These are phyloP conservation scores for Cryptosporidium bovis DNA, from an alignment of 169 alveolate genomes.

Conservation along the genomic window DNA sequence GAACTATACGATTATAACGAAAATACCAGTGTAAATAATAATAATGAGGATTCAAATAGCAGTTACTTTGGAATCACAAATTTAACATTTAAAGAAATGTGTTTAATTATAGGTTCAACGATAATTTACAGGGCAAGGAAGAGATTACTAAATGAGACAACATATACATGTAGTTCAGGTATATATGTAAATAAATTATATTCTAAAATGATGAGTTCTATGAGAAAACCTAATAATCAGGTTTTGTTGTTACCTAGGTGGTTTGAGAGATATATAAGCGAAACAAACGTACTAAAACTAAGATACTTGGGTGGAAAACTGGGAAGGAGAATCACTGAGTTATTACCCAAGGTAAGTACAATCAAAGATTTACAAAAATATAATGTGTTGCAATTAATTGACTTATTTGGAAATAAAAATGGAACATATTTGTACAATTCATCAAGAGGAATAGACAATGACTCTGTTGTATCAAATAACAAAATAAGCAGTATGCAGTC, in stretches of 20 bases:
- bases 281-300: constrained; percentile 31
- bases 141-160: constrained; percentile 15
- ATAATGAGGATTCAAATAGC: not conserved
- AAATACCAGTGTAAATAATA: not conserved
- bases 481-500: constrained; percentile 34
- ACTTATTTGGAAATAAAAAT: constrained; percentile 46
- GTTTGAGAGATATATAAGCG: constrained; percentile 14
- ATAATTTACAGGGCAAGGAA: constrained; percentile 52
- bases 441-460: constrained; percentile 54
- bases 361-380: constrained; percentile 35
- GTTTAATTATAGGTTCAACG: constrained; percentile 23
- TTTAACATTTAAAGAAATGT: constrained; percentile 44
- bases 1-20: constrained; percentile 5
- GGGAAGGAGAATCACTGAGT: constrained; percentile 26
- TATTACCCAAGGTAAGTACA: constrained; percentile 7
- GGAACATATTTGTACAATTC: constrained; percentile 57
- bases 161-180: constrained; percentile 65
- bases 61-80: constrained; percentile 6
- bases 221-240: constrained; percentile 51
- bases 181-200: constrained; percentile 28
- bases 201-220: constrained; percentile 48
- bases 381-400: not conserved
- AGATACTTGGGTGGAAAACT: constrained; percentile 69
- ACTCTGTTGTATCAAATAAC: constrained; percentile 8
- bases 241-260: constrained; percentile 29